Base-by-base conservation (phyloP, 257 asterid genomes). In the Hygrophila difformis region DNA sequence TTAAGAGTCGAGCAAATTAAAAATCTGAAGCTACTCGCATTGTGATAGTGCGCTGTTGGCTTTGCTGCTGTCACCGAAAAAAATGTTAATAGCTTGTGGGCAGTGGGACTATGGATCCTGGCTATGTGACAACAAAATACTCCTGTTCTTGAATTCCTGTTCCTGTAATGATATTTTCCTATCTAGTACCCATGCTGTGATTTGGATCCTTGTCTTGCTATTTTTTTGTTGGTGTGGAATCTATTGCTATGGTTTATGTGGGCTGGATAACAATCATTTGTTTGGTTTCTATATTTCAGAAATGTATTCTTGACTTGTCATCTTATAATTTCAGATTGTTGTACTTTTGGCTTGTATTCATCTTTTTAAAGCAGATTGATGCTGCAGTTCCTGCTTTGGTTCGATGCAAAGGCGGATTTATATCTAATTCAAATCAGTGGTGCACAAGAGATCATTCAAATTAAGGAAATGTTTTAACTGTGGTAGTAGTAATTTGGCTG, bases 271-370 rank as follows among this genome's bases (percentile, higher is more conserved):
- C 60, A 40, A 39, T 46, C 36, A 43, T 19, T 37, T 23, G 38
- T 37, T 53, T 62, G 55, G 55, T 42, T 20, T 56, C 41, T 22
- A 39, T 34, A 39, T 31, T 17, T 53, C 24, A 12, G n/a, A 37
- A 24, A 55, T 63, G 71, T 49, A 43, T 63, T 51, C 48, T 21
- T 37, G 55, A 37, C 41, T 48, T 16, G 26, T 39, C 13, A 14
- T 47, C 21, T 13, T 16, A 16, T 51, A 8, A 34, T 49, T 35
- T 31, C 4, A 17, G 18, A 19, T 46, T 38, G 21, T 20, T 52
- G 14, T 22, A 12, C 18, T 49, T 10, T 12, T 22, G 40, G 7
- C 29, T 39, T 40, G 22, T 35, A 36, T 3, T 10, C 23, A 39
- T 24, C 9, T n/a, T 21, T 18, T 53, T 20, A 18, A n/a, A 4